Base-by-base conservation (phyloP, 1,284 basidiomycete genomes). In the Fistulinella staudtii region DNA sequence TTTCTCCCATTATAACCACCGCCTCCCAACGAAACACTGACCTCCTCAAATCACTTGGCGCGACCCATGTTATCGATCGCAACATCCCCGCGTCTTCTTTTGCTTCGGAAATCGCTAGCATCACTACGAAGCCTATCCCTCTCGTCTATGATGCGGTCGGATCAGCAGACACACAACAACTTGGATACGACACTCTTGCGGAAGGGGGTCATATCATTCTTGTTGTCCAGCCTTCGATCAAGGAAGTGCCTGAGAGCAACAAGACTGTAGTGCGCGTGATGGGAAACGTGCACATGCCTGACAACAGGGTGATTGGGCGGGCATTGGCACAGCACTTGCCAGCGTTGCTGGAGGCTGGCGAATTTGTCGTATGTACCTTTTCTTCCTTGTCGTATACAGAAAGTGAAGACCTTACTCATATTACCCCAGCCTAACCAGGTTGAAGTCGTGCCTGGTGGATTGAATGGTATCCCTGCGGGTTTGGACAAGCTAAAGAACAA, bases 21-120 rank as follows among this genome's bases (percentile, higher is more conserved):
- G 59, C 66, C 13, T 69, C 65, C 7, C 39, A 52, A 13, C 57
- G 55, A 36, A 65, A 68, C 48, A 45, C 52, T 5, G 63, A 56
- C 3, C 50, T 60, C 15, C 52, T 70, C 20, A 66, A 63, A 43
- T 57, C 57, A 3, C 56, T 65, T 27, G 69, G 69, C 1, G 70
- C 66, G 1, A 61, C 61, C 1, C 63, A 62, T 21, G 50, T 62
- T 27, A 53, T 69, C 46, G 58, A 65, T 36, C 63, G 64, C 17
- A 52, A 54, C 28, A 37, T 22, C 15, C 20, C 54, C 4, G 8
- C 23, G 1, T 38, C 46, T 14, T 47, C 44, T 1, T 39, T 63
- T 20, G 25, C 41, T 3, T 34, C 50, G 10, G 45, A 53, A 21
- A 43, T 58, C 13, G 25, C 46, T 0, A 41, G 24, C 22, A 49